Evolutionary conservation across 2,329 filamentous ascomycete genomes (phyloP).

Genomic region (Neopestalotiopsis rosae): DNA sequence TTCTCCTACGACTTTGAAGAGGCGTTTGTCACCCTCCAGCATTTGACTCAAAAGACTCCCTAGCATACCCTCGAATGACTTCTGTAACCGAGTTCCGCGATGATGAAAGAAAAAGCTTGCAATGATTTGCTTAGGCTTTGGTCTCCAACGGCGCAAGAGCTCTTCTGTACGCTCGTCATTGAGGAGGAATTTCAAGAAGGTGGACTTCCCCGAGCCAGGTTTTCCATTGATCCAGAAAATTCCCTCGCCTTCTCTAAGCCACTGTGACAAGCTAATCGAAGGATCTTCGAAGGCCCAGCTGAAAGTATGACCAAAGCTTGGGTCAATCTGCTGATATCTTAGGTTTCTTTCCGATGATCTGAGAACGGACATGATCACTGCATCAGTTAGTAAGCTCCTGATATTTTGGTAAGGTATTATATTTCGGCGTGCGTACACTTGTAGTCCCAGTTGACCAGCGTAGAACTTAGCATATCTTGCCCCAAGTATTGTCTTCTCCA

Average conservation of each 20-base stretch:
- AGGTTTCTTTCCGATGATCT: not conserved
- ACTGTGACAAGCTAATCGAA: conserved; percentile 8
- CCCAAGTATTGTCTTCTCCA: no score
- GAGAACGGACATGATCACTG: not conserved
- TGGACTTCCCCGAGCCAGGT: conserved; percentile 28
- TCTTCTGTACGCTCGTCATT: conserved; percentile 19
- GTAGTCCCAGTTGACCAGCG: not conserved
- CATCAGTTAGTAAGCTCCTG: not conserved
- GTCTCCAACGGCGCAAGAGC: conserved; percentile 18
- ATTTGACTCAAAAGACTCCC: conserved; percentile 20
- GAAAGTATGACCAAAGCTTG: not conserved
- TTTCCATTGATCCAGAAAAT: conserved; percentile 29
- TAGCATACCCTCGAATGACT: conserved; percentile 25
- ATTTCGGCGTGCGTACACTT: not conserved
- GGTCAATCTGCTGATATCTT: not conserved
- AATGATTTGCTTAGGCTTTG: conserved; percentile 13
- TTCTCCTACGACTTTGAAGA: no score
- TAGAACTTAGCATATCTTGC: no score
- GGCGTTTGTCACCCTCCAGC: not conserved
- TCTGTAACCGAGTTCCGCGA: conserved; percentile 22
- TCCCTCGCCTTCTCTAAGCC: conserved; percentile 19
- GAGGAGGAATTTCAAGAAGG: conserved; percentile 30
- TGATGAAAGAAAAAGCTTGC: conserved; percentile 27
- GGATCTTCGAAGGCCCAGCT: conserved; percentile 24
- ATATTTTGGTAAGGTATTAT: not conserved